phyloP scores from a whole-genome alignment of 305 asterid genomes.

The Plantago rigida region DNA sequence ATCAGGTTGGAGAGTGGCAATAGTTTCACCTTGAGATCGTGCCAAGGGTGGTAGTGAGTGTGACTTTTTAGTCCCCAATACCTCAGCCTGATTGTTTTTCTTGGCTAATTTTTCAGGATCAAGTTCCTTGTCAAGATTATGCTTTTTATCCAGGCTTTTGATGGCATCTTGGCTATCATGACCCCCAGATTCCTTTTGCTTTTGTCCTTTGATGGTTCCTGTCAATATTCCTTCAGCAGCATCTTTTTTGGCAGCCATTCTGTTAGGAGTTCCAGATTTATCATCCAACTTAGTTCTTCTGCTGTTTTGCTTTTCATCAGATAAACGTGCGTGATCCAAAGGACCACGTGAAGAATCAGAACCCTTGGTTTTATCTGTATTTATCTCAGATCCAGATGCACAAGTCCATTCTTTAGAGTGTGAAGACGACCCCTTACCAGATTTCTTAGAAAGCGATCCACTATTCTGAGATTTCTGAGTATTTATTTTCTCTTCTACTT shows the following conservation, averaged over 20 bases:
- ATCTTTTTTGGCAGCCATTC: constrained; percentile 50
- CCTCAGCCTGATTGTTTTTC: constrained; percentile 42
- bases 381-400: constrained; percentile 35
- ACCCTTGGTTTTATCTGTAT: constrained; percentile 31
- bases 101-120: constrained; percentile 47
- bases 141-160: constrained; percentile 43
- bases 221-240: constrained; percentile 39
- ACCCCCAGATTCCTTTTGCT: constrained; percentile 35
- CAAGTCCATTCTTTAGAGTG: constrained; percentile 35
- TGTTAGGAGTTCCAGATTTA: constrained; percentile 38
- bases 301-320: constrained; percentile 37
- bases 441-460: constrained; percentile 34
- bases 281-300: constrained; percentile 39
- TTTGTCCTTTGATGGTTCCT: constrained; percentile 41
- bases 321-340: constrained; percentile 26
- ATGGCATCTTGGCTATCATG: constrained; percentile 29
- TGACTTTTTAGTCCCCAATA: constrained; percentile 44
- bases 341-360: constrained; percentile 35
- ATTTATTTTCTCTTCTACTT: constrained; percentile 30
- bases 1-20: constrained; percentile 9
- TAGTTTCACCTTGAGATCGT: constrained; percentile 48
- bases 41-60: constrained; percentile 65
- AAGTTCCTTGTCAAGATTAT: constrained; percentile 34
- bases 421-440: constrained; percentile 39
- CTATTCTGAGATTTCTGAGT: constrained; percentile 28